These are phyloP conservation scores for Penicillium pulvis DNA, from an alignment of 495 filamentous ascomycete genomes.

Conservation along the genomic window DNA sequence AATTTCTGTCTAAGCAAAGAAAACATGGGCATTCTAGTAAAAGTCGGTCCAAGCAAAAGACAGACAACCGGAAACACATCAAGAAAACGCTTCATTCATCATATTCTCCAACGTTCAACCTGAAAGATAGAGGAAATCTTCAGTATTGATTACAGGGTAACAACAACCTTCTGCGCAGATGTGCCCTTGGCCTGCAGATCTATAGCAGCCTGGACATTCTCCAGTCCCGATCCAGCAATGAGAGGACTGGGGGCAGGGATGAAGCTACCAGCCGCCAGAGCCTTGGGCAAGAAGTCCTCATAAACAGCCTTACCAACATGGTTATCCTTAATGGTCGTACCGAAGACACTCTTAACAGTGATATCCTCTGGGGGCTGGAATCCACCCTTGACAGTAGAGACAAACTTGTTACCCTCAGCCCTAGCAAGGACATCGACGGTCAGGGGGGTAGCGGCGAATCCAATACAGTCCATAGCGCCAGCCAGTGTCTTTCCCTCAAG, in stretches of 20 bases:
- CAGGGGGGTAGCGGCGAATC: background rate
- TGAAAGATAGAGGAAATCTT: background rate
- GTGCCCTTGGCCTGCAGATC: constrained; percentile 34
- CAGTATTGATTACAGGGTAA: background rate
- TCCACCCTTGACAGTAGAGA: constrained; percentile 16
- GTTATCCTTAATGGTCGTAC: constrained; percentile 19
- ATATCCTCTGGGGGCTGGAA: constrained; percentile 15
- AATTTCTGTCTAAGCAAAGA: too few relatives aligned
- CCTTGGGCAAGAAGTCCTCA: constrained; percentile 33
- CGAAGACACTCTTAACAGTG: constrained; percentile 12
- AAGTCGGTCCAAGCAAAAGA: too few relatives aligned
- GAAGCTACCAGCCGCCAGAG: constrained; percentile 25
- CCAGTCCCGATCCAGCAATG: constrained; percentile 36
- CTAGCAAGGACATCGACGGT: constrained; percentile 14
- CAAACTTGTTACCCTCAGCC: constrained; percentile 16
- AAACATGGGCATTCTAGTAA: too few relatives aligned
- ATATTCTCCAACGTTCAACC: background rate
- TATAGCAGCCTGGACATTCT: constrained; percentile 35
- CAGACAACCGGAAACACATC: too few relatives aligned
- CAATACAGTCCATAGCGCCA: constrained; percentile 6
- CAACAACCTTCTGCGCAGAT: constrained; percentile 37
- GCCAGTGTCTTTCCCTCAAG: constrained; percentile 6
- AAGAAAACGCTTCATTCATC: background rate
- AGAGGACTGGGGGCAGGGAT: constrained; percentile 31
- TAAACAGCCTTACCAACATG: constrained; percentile 31